Evolutionary conservation across 163 green algal genomes (phyloP), one percentile per base, ranked within the genome.

Genomic region (Scenedesmus sp.): DNA sequence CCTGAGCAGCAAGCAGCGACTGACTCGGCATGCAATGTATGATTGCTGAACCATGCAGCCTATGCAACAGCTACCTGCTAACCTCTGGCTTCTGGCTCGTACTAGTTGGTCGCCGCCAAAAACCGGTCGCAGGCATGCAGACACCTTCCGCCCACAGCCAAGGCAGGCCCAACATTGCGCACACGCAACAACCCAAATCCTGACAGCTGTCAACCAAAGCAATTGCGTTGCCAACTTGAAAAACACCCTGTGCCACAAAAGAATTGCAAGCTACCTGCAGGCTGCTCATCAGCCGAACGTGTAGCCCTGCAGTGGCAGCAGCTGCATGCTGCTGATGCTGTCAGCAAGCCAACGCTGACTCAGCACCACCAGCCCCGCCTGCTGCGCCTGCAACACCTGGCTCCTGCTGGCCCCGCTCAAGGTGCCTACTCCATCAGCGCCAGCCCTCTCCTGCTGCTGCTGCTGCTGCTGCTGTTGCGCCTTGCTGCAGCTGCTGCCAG

Each of bases 261-360:
- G 1, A 72, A 22, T 16, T 26, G 53, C n/a, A n/a, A n/a, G 15
- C 56, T 68, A 24, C 7, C 56, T 68, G 18, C 56, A 13, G 26
- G 56, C 56, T 30, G 7, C 30, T 76, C 65, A 76, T 26, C 65
- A 76, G 65, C 30, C 6, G 65, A 40, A 40, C 65, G 5, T 76
- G 65, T 79, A 85, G 9, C 85, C 85, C 22, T 73, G 33, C 46
- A 84, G 10, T 12, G 70, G 43, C 68, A 84, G 70, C 85, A 90
- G 46, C 37, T 56, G 7, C 85, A 90, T 90, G 61, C 15, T 51
- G 65, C 85, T 90, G 9, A 90, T 30, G 35, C 85, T 76, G 33
- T 90, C 85, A 26, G 51, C 43, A 15, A 90, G 46, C 85, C 85
- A 90, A 0, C 72, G 59, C 72, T 90, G 85, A 73, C 4, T 40